Evolutionary conservation across 78 protist genomes (phyloP), one percentile per base, ranked within the genome.

Genomic region (Chrysochromulina tobinii): DNA sequence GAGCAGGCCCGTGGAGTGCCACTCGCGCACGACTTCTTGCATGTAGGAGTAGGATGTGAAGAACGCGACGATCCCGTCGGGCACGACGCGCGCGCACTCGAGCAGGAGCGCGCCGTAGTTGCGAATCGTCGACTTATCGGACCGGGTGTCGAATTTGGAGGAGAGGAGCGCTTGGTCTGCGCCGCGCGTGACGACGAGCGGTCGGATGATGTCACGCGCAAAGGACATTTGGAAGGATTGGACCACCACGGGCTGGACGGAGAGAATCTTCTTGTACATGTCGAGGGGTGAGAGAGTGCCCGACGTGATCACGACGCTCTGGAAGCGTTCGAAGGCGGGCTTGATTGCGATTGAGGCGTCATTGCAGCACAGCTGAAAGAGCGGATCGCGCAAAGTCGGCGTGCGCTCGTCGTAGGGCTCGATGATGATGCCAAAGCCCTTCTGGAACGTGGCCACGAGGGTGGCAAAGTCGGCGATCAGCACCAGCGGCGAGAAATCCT

Each of bases 1-100:
- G 79, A 69, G 79, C 15, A 69, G 21, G 38, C 79, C 79, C 50
- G 27, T 3, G 12, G 53, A 27, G 15, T 69, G 53, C 79, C 79
- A 69, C 15, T 69, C 79, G 38, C 79, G 79, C 79, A 69, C 79
- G 51, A 69, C 15, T 7, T 23, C n/a, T 18, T 98, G 99, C 98
- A 98, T 95, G 92, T 98, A 98, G n/a, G 25, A 27, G 87, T 98
- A 99, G 53, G 97, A 93, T 3, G 99, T 91, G 94, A 99, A 99
- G 94, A 99, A 99, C 92, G 97, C 96, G 27, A 98, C 97, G 73
- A 99, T 91, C 21, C 99, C 99, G 91, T 99, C 99, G 7, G 99
- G 99, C 21, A 98, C 99, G 21, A 14, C 25, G 0, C 90, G 67
- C 7, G 93, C 75, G 15, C 96, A 7, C 27, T 98, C 97, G 0